phyloP scores from a whole-genome alignment of 1,139 yeast genomes.

The Nematodospora anomalae region DNA sequence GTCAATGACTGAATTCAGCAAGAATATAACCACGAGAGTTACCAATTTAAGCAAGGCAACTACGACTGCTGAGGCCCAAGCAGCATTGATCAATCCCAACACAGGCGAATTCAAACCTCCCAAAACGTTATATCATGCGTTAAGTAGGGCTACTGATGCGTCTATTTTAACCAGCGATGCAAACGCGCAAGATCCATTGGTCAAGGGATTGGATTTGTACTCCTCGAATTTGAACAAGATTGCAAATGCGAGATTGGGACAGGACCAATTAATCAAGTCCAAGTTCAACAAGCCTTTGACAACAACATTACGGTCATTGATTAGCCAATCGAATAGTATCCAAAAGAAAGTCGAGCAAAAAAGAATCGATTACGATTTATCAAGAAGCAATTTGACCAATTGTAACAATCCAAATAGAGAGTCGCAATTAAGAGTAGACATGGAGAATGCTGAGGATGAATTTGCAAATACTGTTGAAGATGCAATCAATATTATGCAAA shows the following conservation, averaged over 20 bases:
- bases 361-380: slow-evolving; percentile 77
- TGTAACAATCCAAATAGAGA: slow-evolving; percentile 73
- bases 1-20: slow-evolving; percentile 72
- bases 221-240: slow-evolving; percentile 55
- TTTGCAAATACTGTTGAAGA: slow-evolving; percentile 91
- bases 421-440: slow-evolving; percentile 70
- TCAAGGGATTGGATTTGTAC: slow-evolving; percentile 45
- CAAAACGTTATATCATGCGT: slow-evolving; percentile 82
- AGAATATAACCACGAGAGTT: slow-evolving; percentile 65
- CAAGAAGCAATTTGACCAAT: slow-evolving; percentile 63
- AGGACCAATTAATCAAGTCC: slow-evolving; percentile 70
- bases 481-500: slow-evolving; percentile 82
- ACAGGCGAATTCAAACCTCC: slow-evolving; percentile 63
- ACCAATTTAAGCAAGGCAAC: slow-evolving; percentile 71
- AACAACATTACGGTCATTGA: slow-evolving; percentile 62
- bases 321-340: slow-evolving; percentile 66
- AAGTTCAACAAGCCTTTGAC: slow-evolving; percentile 70
- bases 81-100: slow-evolving; percentile 60
- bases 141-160: slow-evolving; percentile 72
- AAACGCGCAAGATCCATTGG: slow-evolving; percentile 48
- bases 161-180: slow-evolving; percentile 46
- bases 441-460: slow-evolving; percentile 87
- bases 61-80: slow-evolving; percentile 81
- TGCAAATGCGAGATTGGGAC: slow-evolving; percentile 82
- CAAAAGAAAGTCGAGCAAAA: slow-evolving; percentile 79